Evolutionary conservation across 106 monocot genomes (phyloP), one percentile per base, ranked within the genome.

Genomic region (Allium cepa): DNA sequence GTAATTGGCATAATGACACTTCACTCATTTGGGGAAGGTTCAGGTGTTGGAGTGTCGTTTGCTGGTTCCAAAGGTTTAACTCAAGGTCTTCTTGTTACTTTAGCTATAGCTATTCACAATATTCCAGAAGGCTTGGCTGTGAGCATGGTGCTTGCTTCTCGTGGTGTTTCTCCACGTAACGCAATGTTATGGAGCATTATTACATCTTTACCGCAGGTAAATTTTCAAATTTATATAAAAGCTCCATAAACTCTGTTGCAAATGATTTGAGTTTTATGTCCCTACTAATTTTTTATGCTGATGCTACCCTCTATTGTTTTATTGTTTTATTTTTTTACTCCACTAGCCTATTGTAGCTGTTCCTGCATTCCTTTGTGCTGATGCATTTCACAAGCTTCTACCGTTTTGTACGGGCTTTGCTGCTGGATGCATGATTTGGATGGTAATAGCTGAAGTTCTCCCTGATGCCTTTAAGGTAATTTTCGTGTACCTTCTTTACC

Each of bases 371-470:
- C 78, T 99, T 47, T 99, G 89, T 59, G 97, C 97, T 49, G 97
- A 92, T 79, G 72, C 97, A 53, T 99, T 99, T 56, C 78, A 92
- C 70, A 99, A 93, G 74, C 77, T 93, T 55, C 82, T 99, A 15
- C 97, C 97, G 47, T 93, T 92, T 53, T 99, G 97, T 81, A 93
- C 97, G 15, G 97, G 97, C 27, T 99, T 99, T 81, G 97, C 97
- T 62, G 97, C 97, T 72, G 97, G 97, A 45, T 99, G 97, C 72
- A 99, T 99, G 97, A 87, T 99, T 50, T 99, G 97, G 97, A 99
- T 99, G 84, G 97, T 99, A 10, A 85, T 99, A 71, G 92, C 92
- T 47, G 97, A 99, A 73, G 97, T 99, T 69, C 92, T 99, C 46
- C 97, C 97, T 57, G 97, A 99, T 85, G 88, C 97, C 70, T 99